Evolutionary conservation across 768 basidiomycete genomes (phyloP), one percentile per base, ranked within the genome.

Genomic region (Sutorius australiensis): DNA sequence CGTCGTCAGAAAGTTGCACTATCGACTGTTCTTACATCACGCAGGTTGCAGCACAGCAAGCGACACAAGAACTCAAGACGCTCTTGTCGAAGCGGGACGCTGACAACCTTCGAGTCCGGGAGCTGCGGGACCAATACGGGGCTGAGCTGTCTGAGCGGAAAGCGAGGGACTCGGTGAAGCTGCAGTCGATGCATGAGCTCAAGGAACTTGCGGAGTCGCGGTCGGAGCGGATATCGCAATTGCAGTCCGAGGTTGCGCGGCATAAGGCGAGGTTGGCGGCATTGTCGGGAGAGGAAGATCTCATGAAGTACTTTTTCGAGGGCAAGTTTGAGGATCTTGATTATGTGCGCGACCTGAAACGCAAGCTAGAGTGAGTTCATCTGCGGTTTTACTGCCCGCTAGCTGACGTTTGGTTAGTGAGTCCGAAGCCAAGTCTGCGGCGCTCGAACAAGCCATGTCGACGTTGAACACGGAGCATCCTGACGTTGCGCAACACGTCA

Each of bases 241-340:
- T 95, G 24, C 74, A 82, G 55, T 86, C 86, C 2, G 92, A 98
- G 67, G 72, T 88, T 11, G 77, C 73, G 38, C 78, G 93, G 21
- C 75, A 87, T 57, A 90, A 87, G 67, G 78, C 86, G 14, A 80
- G 81, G 30, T 73, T 95, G n/a, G 92, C 89, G 17, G 90, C 91
- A 0, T 72, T 83, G 27, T 75, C 80, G 2, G 83, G 86, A 6
- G 78, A 87, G 21, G 81, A 83, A 55, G 87, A 92, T 45, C 74
- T 92, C 32, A 76, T 94, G 68, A 71, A 72, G 5, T 91, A 92
- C 66, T 78, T 95, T 57, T 72, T 84, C 48, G 75, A 75, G 41
- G 81, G 78, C 17, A 75, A 79, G 40, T 71, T 77, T 6, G 80
- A 82, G 16, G 78, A 83, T 51, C 63, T 67, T 1, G 69, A 73